A percentile compares a stretch with the other conserved stretches of the same genome.
phyloP scores from a whole-genome alignment of 2,329 filamentous ascomycete genomes.

The Fonsecaea pugnacius region DNA sequence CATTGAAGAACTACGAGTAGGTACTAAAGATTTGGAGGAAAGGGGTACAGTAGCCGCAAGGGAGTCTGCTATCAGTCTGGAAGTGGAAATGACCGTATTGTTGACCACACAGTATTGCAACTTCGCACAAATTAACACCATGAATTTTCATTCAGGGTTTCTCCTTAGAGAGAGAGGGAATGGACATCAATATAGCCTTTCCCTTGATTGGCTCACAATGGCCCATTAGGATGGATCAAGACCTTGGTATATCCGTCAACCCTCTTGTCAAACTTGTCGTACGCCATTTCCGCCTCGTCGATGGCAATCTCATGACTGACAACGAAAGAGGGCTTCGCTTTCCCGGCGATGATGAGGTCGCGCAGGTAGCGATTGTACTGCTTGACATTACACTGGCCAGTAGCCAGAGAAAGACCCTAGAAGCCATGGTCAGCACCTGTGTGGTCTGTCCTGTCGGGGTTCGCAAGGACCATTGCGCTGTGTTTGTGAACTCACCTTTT shows the following conservation, averaged over 20 bases:
- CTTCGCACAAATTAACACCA: not conserved
- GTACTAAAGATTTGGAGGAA: not conserved
- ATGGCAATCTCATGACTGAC: constrained; percentile 68
- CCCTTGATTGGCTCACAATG: constrained; percentile 25
- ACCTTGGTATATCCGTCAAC: constrained; percentile 72
- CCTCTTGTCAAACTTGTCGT: constrained; percentile 69
- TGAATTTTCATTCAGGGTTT: not conserved
- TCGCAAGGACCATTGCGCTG: not conserved
- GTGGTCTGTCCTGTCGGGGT: not conserved
- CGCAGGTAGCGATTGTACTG: constrained; percentile 68
- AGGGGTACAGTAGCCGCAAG: not conserved
- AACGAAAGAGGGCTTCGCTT: constrained; percentile 69
- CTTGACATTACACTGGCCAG: constrained; percentile 71
- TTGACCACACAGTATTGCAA: not conserved
- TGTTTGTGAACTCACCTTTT: constrained; percentile 55
- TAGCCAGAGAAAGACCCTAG: constrained; percentile 38
- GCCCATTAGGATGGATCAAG: constrained; percentile 67
- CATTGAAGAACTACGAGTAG: no score
- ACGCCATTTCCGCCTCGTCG: constrained; percentile 64
- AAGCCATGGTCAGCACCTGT: constrained; percentile 1
- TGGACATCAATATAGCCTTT: not conserved
- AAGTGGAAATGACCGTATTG: not conserved
- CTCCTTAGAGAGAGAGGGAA: not conserved
- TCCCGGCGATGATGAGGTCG: constrained; percentile 67
- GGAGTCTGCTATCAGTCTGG: not conserved